Evolutionary conservation across 306 rosid species (phyloP).

Genomic region (Cucurbita argyrosperma): DNA sequence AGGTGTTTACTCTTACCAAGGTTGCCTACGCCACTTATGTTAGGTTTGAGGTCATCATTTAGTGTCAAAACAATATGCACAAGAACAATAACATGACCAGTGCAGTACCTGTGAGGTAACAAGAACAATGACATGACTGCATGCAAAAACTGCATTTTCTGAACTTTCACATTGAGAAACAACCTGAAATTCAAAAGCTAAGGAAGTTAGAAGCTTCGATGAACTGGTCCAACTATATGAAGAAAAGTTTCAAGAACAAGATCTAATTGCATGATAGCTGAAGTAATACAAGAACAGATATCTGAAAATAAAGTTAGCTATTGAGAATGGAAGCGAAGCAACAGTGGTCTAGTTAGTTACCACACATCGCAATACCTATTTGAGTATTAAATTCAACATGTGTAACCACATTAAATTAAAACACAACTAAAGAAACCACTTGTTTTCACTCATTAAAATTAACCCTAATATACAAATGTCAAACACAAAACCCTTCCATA

Average conservation of each 20-base stretch:
- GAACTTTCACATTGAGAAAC: slow-evolving; percentile 36
- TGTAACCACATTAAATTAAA: not conserved
- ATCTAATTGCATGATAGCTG: not conserved
- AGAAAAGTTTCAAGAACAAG: not conserved
- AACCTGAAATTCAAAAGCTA: slow-evolving; percentile 29
- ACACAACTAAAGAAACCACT: not conserved
- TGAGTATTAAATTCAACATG: not conserved
- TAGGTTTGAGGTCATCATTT: not conserved
- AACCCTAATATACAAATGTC: not conserved
- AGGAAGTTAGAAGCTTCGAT: not conserved
- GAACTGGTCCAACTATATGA: not conserved
- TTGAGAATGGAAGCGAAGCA: not conserved
- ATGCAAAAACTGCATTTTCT: slow-evolving; percentile 43
- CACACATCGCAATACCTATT: not conserved
- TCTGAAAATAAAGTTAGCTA: not conserved
- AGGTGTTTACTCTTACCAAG: not conserved
- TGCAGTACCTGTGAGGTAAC: slow-evolving; percentile 63
- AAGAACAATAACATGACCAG: not conserved
- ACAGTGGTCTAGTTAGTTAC: not conserved
- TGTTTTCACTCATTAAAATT: not conserved
- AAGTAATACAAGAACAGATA: not conserved
- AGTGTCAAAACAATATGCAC: not conserved
- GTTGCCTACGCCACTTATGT: not conserved
- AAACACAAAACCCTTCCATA: not conserved
- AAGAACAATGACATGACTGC: slow-evolving; percentile 58